Evolutionary conservation across 2,329 filamentous ascomycete species (phyloP).

Genomic region (Sclerotinia sclerotiorum): DNA sequence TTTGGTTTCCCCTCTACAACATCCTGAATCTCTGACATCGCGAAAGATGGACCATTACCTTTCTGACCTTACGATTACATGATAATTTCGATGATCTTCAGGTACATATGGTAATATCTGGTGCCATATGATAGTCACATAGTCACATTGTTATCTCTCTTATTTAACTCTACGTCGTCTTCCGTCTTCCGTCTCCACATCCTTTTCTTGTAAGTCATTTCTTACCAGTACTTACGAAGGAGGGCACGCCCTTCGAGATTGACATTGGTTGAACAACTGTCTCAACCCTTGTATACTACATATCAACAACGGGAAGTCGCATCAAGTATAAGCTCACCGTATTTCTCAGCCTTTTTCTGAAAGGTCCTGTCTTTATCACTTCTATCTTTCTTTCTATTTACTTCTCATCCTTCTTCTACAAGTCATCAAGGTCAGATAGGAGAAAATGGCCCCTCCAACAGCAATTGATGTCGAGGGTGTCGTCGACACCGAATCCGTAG

Average conservation of each 20-base stretch:
- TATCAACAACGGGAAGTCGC: constrained; percentile 15
- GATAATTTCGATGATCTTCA: background rate
- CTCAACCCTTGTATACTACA: constrained; percentile 19
- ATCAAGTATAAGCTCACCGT: constrained; percentile 16
- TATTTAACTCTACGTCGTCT: background rate
- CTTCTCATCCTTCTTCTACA: background rate
- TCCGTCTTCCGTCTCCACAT: constrained; percentile 7
- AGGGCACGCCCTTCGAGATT: constrained; percentile 17
- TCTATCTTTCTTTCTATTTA: background rate
- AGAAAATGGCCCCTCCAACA: constrained; percentile 46
- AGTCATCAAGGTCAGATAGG: background rate
- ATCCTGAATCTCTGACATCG: background rate
- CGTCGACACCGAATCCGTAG: constrained; percentile 45
- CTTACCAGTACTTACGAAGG: background rate
- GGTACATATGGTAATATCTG: background rate
- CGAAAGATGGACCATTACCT: background rate
- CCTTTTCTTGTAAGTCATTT: constrained; percentile 11
- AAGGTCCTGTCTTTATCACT: background rate
- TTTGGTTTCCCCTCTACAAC: no score
- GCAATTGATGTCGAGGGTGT: constrained; percentile 42
- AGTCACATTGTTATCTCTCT: constrained; percentile 2
- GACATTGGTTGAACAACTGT: constrained; percentile 19
- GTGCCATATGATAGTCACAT: background rate
- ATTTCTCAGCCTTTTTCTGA: background rate
- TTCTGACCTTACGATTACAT: background rate